phyloP scores from a whole-genome alignment of 352 stramenopile species.

The Phytophthora pini region DNA sequence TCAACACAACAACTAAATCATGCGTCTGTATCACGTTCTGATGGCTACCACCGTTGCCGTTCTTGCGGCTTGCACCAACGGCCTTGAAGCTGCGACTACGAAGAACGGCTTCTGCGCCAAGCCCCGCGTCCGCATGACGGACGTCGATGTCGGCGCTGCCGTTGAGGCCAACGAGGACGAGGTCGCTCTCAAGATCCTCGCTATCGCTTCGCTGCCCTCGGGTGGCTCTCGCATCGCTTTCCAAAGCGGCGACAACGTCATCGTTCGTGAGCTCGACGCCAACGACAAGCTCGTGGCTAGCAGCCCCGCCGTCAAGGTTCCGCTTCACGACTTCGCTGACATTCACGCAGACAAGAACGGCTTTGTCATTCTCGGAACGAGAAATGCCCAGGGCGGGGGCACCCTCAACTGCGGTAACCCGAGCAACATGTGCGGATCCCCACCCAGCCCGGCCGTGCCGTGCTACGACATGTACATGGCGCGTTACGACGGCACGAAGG shows the following conservation, averaged over 20 bases:
- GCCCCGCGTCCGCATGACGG: conserved; percentile 44
- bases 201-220: conserved; percentile 46
- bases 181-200: conserved; percentile 50
- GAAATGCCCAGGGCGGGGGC: conserved; percentile 47
- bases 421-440: conserved; percentile 52
- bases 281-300: conserved; percentile 52
- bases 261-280: conserved; percentile 54
- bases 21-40: conserved; percentile 19
- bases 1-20: conserved; percentile 9
- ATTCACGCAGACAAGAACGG: conserved; percentile 58
- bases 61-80: conserved; percentile 9
- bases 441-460: conserved; percentile 38
- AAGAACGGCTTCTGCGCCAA: conserved; percentile 43
- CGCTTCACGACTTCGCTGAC: conserved; percentile 55
- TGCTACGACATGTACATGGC: conserved; percentile 73
- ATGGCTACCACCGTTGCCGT: conserved; percentile 18
- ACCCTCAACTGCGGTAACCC: conserved; percentile 63
- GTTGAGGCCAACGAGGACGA: conserved; percentile 56
- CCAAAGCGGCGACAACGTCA: conserved; percentile 51
- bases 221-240: conserved; percentile 57
- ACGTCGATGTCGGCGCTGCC: conserved; percentile 46
- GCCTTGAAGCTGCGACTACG: neutral
- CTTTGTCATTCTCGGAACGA: conserved; percentile 57
- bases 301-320: conserved; percentile 37
- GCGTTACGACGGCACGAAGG: conserved; percentile 51